Evolutionary conservation across 2,329 filamentous ascomycete genomes (phyloP).

Genomic region (Aspergillus aculeatus): DNA sequence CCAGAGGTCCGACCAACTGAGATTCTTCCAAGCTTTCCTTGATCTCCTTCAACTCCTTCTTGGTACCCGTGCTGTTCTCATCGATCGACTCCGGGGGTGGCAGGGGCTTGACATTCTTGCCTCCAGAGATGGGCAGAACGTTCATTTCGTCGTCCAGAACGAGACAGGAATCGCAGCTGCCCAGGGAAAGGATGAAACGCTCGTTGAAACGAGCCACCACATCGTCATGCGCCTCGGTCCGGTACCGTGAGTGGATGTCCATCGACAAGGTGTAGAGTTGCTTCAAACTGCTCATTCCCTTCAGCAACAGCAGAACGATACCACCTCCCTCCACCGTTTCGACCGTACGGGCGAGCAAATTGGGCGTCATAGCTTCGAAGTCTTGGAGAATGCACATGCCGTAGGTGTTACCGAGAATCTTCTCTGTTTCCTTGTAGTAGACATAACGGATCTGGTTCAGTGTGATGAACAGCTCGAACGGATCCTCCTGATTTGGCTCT

Average conservation of each 20-base stretch:
- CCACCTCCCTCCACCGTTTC: constrained; percentile 98
- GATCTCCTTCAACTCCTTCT: constrained; percentile 75
- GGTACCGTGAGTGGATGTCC: constrained; percentile 95
- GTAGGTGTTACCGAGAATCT: constrained; percentile 96
- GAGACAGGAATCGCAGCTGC: constrained; percentile 90
- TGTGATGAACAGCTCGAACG: constrained; percentile 95
- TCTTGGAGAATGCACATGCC: constrained; percentile 98
- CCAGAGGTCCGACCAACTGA: constrained; percentile 78
- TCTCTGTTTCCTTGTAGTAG: constrained; percentile 99
- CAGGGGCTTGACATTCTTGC: constrained; percentile 80
- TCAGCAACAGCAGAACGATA: constrained; percentile 82
- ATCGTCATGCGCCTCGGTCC: constrained; percentile 93
- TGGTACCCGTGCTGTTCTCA: constrained; percentile 66
- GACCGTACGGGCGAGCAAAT: constrained; percentile 87
- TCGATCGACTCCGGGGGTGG: constrained; percentile 73
- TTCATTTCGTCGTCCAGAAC: constrained; percentile 98
- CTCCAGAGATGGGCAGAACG: constrained; percentile 92
- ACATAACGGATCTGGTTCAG: constrained; percentile 97
- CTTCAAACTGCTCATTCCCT: constrained; percentile 95
- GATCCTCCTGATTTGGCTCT: constrained; percentile 88
- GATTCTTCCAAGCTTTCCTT: constrained; percentile 85
- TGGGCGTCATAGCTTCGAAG: constrained; percentile 97
- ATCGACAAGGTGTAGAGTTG: constrained; percentile 96
- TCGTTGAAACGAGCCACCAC: constrained; percentile 97
- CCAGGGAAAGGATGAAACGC: constrained; percentile 89